These are phyloP conservation scores for Penicillium thymicola DNA, from an alignment of 2,329 filamentous ascomycete species.

Conservation along the genomic window DNA sequence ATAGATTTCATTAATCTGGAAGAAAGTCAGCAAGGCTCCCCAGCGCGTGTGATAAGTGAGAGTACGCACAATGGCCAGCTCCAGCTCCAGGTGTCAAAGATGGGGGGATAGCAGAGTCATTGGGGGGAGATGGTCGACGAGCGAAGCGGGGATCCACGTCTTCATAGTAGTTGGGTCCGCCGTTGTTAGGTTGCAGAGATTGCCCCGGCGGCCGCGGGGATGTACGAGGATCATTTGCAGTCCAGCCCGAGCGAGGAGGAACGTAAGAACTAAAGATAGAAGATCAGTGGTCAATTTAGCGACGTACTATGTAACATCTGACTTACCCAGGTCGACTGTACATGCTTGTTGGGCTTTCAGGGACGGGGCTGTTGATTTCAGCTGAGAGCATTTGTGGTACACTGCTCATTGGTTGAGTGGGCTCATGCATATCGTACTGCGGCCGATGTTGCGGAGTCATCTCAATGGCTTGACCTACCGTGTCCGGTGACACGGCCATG, in stretches of 20 bases:
- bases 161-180: conserved; percentile 69
- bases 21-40: conserved; percentile 67
- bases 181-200: conserved; percentile 6
- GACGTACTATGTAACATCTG: neutral
- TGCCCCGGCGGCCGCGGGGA: conserved; percentile 14
- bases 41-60: conserved; percentile 50
- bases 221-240: conserved; percentile 16
- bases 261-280: conserved; percentile 34
- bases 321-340: conserved; percentile 74
- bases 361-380: conserved; percentile 25
- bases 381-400: conserved; percentile 27
- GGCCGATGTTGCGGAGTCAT: conserved; percentile 70
- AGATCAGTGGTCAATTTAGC: conserved; percentile 14
- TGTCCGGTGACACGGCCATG: conserved; percentile 37
- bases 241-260: conserved; percentile 47
- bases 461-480: conserved; percentile 66
- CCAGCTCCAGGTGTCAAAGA: conserved; percentile 42
- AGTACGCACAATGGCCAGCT: conserved; percentile 35
- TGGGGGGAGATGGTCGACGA: conserved; percentile 29
- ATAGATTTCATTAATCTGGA: conserved; percentile 68
- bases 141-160: conserved; percentile 88
- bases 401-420: conserved; percentile 35
- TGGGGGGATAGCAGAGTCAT: conserved; percentile 30
- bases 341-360: conserved; percentile 65
- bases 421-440: conserved; percentile 17